Evolutionary conservation across 2,329 filamentous ascomycete genomes (phyloP).

Genomic region (Neophaeococcomyces aloes): DNA sequence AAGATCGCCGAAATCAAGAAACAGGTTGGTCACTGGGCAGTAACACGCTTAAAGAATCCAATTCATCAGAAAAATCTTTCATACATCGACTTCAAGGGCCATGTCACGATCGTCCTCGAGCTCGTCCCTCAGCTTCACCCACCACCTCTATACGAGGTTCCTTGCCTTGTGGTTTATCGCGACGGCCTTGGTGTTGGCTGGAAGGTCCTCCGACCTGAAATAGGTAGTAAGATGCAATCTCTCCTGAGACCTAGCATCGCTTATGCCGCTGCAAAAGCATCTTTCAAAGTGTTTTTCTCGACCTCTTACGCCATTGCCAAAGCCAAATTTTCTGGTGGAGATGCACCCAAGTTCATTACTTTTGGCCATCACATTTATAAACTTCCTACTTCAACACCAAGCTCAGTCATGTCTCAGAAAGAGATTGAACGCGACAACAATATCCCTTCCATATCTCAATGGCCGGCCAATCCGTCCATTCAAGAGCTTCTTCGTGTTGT

Average conservation of each 20-base stretch:
- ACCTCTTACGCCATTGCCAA: constrained; percentile 5
- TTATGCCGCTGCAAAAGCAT: constrained; percentile 14
- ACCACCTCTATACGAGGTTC: constrained; percentile 16
- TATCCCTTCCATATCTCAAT: neutral
- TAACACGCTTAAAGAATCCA: neutral
- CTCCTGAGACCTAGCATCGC: constrained; percentile 17
- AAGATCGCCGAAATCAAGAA: constrained; percentile 10
- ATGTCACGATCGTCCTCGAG: constrained; percentile 8
- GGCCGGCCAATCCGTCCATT: neutral
- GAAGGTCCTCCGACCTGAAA: constrained; percentile 12
- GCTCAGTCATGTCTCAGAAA: neutral
- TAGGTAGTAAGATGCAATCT: constrained; percentile 16
- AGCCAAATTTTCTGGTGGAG: constrained; percentile 1
- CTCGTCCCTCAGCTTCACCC: constrained; percentile 13
- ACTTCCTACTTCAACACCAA: neutral
- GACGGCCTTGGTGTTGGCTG: constrained; percentile 11
- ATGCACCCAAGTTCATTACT: neutral
- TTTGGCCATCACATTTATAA: no score
- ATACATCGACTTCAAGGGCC: constrained; percentile 5
- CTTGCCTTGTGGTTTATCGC: constrained; percentile 10
- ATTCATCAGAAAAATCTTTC: neutral
- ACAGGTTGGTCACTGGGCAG: constrained; percentile 6
- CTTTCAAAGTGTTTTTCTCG: constrained; percentile 13
- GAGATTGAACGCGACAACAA: neutral
- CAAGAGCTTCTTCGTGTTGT: neutral